Conservation (phyloP, 805 yeast species). For the Myxozyma neglecta region DNA sequence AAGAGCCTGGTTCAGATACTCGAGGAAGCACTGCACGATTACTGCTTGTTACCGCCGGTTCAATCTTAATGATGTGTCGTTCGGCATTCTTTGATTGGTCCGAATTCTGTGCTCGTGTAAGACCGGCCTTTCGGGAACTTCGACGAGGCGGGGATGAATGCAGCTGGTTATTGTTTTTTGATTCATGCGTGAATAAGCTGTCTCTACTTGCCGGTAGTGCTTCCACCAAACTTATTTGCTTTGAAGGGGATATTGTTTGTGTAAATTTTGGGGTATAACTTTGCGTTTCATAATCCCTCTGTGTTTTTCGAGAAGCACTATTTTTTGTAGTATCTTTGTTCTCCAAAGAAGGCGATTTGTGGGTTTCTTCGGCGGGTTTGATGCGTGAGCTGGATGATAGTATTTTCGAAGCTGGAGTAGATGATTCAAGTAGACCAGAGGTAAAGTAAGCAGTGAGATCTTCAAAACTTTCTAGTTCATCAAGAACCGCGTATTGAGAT, state of each 20-base stretch:
- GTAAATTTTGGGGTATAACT: too few species aligned
- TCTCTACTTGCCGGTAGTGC: too few species aligned
- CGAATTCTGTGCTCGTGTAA: neutral
- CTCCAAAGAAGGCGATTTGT: too few species aligned
- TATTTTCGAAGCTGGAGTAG: slow-evolving; percentile 10
- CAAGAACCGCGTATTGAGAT: neutral
- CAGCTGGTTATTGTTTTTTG: too few species aligned
- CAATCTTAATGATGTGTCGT: slow-evolving; percentile 1
- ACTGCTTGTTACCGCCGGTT: neutral
- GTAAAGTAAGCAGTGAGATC: neutral
- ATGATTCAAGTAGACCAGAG: neutral
- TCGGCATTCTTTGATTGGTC: neutral
- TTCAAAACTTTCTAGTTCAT: neutral
- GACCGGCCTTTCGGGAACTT: neutral
- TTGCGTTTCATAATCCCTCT: too few species aligned
- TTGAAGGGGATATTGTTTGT: too few species aligned
- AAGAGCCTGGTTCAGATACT: neutral
- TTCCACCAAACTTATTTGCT: too few species aligned
- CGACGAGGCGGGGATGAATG: neutral
- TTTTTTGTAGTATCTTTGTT: too few species aligned
- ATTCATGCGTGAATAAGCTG: too few species aligned
- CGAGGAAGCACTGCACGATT: neutral
- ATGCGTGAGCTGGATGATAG: neutral
- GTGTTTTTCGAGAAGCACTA: too few species aligned
- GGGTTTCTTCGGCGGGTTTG: too few species aligned